Evolutionary conservation across 129 eudicot species (phyloP).

Genomic region (Chrysanthemum makinoi): DNA sequence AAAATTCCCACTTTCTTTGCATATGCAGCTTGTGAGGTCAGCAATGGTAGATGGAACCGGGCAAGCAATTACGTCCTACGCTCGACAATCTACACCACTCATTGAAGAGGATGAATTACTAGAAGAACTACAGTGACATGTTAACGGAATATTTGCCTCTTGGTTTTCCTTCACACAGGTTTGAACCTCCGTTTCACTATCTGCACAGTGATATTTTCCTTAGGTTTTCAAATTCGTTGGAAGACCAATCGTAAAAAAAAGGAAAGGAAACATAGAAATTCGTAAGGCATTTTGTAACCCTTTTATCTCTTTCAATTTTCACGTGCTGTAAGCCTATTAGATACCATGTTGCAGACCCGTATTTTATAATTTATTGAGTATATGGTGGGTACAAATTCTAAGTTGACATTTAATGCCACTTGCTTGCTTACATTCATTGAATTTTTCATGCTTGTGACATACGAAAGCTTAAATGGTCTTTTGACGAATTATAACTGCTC

Average conservation of each 20-base stretch:
- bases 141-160: background rate
- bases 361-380: background rate
- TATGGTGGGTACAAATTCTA: constrained; percentile 4
- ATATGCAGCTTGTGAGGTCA: constrained; percentile 75
- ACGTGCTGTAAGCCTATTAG: background rate
- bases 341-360: background rate
- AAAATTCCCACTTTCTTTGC: background rate
- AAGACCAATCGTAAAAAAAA: background rate
- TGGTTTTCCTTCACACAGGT: background rate
- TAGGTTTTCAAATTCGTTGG: background rate
- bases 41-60: constrained; percentile 63
- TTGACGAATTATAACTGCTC: constrained; percentile 1
- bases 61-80: constrained; percentile 45
- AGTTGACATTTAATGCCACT: constrained; percentile 8
- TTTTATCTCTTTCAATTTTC: constrained; percentile 1
- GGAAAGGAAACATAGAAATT: constrained; percentile 4
- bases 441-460: background rate
- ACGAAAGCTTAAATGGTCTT: background rate
- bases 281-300: constrained; percentile 17
- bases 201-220: background rate
- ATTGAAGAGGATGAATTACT: constrained; percentile 54
- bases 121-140: constrained; percentile 45
- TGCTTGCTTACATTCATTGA: background rate
- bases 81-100: constrained; percentile 36
- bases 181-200: background rate